A percentile compares a stretch with the other conserved stretches of the same genome.
These are phyloP conservation scores for Hymenoscyphus infarciens DNA, from an alignment of 2,329 filamentous ascomycete species.

Conservation along the genomic window DNA sequence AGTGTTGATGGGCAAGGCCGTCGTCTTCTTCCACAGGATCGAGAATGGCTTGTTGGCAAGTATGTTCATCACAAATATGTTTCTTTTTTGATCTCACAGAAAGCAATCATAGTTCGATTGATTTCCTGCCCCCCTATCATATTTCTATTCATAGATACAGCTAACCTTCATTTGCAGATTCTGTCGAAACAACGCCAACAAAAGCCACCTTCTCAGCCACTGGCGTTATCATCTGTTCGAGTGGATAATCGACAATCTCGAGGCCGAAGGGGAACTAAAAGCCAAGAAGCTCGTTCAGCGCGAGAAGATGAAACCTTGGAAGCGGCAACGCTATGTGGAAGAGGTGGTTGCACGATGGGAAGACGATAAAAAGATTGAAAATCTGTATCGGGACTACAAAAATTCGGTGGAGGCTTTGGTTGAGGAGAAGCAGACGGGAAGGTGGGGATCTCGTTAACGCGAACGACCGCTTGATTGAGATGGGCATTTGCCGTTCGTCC, in stretches of 20 bases:
- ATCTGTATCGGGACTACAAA: constrained; percentile 64
- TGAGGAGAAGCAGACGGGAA: constrained; percentile 10
- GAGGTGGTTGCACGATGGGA: constrained; percentile 64
- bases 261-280: constrained; percentile 53
- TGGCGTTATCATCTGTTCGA: constrained; percentile 74
- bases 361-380: constrained; percentile 52
- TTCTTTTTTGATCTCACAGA: neutral
- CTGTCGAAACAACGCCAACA: constrained; percentile 62
- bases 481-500: neutral
- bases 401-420: constrained; percentile 50
- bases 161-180: constrained; percentile 31
- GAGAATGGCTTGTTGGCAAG: constrained; percentile 51
- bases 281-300: constrained; percentile 57
- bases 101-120: neutral
- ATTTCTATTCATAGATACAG: neutral
- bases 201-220: constrained; percentile 69
- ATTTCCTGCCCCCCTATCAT: neutral
- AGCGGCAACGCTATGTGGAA: constrained; percentile 58
- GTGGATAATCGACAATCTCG: constrained; percentile 63
- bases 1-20: constrained; percentile 46
- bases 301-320: constrained; percentile 57
- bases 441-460: neutral
- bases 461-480: neutral
- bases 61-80: constrained; percentile 22
- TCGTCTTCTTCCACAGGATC: constrained; percentile 41